Percentiles rank a stretch among this genome's conserved stretches.
Evolutionary conservation across 257 asterid genomes (phyloP).

Genomic region (Verbena officinalis): DNA sequence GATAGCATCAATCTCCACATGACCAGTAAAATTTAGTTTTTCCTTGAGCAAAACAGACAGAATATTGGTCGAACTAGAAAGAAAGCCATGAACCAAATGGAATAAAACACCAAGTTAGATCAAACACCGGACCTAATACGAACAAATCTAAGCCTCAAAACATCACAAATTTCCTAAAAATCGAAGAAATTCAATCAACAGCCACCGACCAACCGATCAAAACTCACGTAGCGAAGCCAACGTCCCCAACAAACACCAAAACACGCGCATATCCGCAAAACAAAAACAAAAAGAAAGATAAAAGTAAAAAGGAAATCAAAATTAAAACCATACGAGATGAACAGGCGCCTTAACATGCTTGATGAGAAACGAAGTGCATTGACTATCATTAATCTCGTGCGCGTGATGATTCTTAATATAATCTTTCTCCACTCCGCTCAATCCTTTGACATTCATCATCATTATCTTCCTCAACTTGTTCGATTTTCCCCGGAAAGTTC

Average conservation of each 20-base stretch:
- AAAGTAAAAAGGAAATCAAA: neutral
- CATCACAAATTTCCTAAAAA: neutral
- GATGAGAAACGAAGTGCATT: slow-evolving; percentile 62
- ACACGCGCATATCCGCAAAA: neutral
- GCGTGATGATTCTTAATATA: slow-evolving; percentile 53
- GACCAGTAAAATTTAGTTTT: neutral
- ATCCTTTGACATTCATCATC: slow-evolving; percentile 48
- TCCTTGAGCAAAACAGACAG: neutral
- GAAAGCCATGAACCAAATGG: slow-evolving; percentile 15
- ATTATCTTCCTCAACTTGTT: neutral
- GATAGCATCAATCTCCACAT: neutral
- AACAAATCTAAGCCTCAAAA: slow-evolving; percentile 14
- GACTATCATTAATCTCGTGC: slow-evolving; percentile 51
- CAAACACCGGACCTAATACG: neutral
- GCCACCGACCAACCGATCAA: slow-evolving; percentile 6
- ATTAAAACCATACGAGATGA: slow-evolving; percentile 48
- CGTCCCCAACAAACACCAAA: slow-evolving; percentile 6
- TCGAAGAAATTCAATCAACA: neutral
- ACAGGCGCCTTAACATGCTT: slow-evolving; percentile 67
- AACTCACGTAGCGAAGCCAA: slow-evolving; percentile 8
- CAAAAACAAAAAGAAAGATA: neutral
- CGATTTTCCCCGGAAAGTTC: slow-evolving; percentile 2
- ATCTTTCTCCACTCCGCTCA: slow-evolving; percentile 47
- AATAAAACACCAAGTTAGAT: neutral
- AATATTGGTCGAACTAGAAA: neutral